Base-by-base conservation (phyloP, 176 grass and related monocot species). In the Paspalum notatum region DNA sequence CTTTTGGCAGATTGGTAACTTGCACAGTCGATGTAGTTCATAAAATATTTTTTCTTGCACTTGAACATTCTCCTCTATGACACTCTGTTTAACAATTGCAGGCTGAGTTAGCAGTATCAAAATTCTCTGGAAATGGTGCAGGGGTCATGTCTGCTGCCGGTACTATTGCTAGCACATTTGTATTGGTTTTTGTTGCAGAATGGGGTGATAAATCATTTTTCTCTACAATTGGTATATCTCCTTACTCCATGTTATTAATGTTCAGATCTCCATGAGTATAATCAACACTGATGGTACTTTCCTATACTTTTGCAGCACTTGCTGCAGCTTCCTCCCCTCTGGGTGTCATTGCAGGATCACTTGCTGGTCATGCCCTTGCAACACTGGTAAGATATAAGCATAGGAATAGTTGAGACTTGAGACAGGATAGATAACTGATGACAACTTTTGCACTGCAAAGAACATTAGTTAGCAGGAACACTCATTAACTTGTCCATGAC, bases 141-240 rank as follows among this genome's bases (percentile, higher is more conserved):
- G 92, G 96, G 76, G 91, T 95, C 46, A 89, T 91, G 82, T 90
- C 92, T 88, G 84, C 86, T 12, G 96, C 90, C 48, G 93, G 86
- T 72, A 98, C 92, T 61, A 77, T 89, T 58, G 56, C 93, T 59
- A 98, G 92, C 86, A 98, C 96, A 75, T 98, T 98, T 64, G 76
- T 98, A 48, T 87, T 98, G 86, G 92, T 98, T 91, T 98, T 98
- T 90, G 84, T 95, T 9, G 92, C 96, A 15, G 95, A 98, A 90
- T 98, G 96, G 96, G 96, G 96, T 68, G 96, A 98, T 77, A 98
- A 95, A 83, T 98, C 96, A 17, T 98, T 98, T 88, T 98, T 98
- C 76, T 98, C 96, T 54, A 98, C 96, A 49, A 88, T 98, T 80
- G 94, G 94, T 97, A 89, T 20, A 43, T 51, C 43, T 65, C 57